Evolutionary conservation across 1,284 basidiomycete genomes (phyloP).

Genomic region (Xerocomus cyaneibrunnescens): DNA sequence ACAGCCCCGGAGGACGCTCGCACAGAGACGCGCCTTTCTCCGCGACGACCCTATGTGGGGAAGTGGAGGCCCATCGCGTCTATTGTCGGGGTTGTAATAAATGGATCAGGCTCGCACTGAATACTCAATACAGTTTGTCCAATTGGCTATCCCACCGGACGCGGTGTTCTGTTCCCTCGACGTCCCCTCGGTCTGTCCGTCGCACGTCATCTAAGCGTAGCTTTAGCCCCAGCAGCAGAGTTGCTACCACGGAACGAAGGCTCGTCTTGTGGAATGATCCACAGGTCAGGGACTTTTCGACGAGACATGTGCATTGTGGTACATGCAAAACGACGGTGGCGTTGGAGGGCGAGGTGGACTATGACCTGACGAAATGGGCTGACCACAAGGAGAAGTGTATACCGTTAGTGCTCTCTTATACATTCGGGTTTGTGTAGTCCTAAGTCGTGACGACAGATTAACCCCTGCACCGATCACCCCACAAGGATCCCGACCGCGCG

Average conservation of each 20-base stretch:
- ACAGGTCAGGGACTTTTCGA: slow-evolving; percentile 49
- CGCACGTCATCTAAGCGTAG: slow-evolving; percentile 19
- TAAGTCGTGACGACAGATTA: slow-evolving; percentile 15
- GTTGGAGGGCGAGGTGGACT: slow-evolving; percentile 50
- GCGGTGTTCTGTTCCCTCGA: slow-evolving; percentile 45
- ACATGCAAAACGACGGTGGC: slow-evolving; percentile 45
- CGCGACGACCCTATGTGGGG: slow-evolving; percentile 51
- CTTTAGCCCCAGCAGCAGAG: slow-evolving; percentile 51
- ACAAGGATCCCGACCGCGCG: slow-evolving; percentile 15
- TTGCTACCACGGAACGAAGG: slow-evolving; percentile 59
- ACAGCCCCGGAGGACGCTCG: slow-evolving; percentile 34
- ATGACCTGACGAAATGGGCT: slow-evolving; percentile 57
- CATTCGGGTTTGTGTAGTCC: slow-evolving; percentile 1
- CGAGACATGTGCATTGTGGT: slow-evolving; percentile 48
- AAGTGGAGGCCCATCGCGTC: slow-evolving; percentile 49
- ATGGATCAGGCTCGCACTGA: slow-evolving; percentile 53
- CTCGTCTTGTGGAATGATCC: slow-evolving; percentile 59
- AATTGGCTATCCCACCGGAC: slow-evolving; percentile 57
- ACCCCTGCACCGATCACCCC: slow-evolving; percentile 23
- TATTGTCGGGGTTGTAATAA: slow-evolving; percentile 58
- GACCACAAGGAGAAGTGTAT: slow-evolving; percentile 55
- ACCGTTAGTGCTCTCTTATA: slow-evolving; percentile 37
- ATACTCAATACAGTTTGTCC: slow-evolving; percentile 40
- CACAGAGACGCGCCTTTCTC: slow-evolving; percentile 50
- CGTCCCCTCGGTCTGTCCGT: slow-evolving; percentile 22